These are phyloP conservation scores for Pichia pseudocactophila DNA, from an alignment of 805 yeast species.

Conservation along the genomic window DNA sequence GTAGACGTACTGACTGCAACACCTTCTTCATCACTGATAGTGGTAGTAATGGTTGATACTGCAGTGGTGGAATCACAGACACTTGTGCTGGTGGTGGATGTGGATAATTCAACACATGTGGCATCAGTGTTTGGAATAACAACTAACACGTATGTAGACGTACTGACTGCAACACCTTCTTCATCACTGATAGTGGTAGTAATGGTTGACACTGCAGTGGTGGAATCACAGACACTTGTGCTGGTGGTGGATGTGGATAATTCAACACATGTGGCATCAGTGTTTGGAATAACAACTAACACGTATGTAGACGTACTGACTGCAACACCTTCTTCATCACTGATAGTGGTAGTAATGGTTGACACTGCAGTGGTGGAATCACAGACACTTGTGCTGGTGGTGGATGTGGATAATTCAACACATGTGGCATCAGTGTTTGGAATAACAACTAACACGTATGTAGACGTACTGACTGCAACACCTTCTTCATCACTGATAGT, in stretches of 20 bases:
- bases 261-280: neutral
- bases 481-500: neutral
- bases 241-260: neutral
- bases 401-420: neutral
- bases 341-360: slow-evolving; percentile 1
- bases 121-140: slow-evolving; percentile 1
- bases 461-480: neutral
- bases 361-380: neutral
- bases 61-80: neutral
- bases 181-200: slow-evolving; percentile 1
- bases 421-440: neutral
- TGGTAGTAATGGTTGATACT: neutral
- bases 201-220: slow-evolving; percentile 1
- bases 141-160: neutral
- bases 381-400: neutral
- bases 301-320: slow-evolving; percentile 1
- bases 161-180: neutral
- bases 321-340: slow-evolving; percentile 1
- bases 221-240: neutral
- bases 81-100: neutral
- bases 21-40: neutral
- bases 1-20: no score
- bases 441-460: slow-evolving; percentile 1
- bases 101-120: neutral
- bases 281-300: neutral